These are phyloP conservation scores for Oligophagozyma castellii DNA, from an alignment of 1,139 yeast genomes.

Conservation along the genomic window DNA sequence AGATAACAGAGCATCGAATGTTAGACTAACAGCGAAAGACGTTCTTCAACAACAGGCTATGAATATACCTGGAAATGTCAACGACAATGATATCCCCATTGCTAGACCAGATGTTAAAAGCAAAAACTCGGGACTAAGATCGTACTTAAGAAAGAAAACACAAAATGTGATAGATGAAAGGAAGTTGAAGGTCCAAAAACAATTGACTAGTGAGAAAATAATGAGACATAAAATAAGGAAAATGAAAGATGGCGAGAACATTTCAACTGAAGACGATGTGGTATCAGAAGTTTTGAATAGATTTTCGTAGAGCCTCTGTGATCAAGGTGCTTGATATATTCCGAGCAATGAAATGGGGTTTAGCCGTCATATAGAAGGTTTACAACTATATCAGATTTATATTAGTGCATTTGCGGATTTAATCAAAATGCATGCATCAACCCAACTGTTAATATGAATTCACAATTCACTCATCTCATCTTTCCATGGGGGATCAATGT, in stretches of 20 bases:
- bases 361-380: too few species aligned
- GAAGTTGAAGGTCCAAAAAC: constrained; percentile 65
- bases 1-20: constrained; percentile 50
- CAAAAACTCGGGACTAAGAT: constrained; percentile 73
- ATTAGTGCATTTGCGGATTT: too few species aligned
- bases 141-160: constrained; percentile 70
- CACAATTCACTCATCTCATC: too few species aligned
- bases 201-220: constrained; percentile 60
- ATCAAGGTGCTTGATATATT: too few species aligned
- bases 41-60: constrained; percentile 26
- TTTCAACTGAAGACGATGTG: constrained; percentile 22
- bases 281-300: constrained; percentile 25
- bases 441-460: too few species aligned
- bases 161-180: constrained; percentile 84
- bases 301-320: constrained; percentile 12
- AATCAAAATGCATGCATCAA: too few species aligned
- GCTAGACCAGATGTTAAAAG: constrained; percentile 56
- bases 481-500: too few species aligned
- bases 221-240: constrained; percentile 44
- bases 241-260: constrained; percentile 37
- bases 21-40: constrained; percentile 53
- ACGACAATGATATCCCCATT: constrained; percentile 29
- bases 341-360: too few species aligned
- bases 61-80: constrained; percentile 20
- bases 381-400: too few species aligned